These are phyloP conservation scores for Arachnomyces sp. DNA, from an alignment of 2,329 filamentous ascomycete species.

Conservation along the genomic window DNA sequence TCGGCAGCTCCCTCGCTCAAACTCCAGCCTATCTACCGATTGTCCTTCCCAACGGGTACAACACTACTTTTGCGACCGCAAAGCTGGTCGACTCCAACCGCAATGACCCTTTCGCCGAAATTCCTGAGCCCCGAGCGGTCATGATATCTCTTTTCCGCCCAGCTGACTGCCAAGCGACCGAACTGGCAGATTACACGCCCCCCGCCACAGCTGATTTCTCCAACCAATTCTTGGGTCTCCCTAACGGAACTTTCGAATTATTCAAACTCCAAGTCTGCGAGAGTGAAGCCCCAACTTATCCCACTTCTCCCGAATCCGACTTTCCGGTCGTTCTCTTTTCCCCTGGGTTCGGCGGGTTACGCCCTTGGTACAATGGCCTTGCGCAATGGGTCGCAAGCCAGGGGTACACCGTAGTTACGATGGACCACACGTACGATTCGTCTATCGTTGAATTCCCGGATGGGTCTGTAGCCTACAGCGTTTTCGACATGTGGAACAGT, in stretches of 20 bases:
- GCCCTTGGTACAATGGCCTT: slow-evolving; percentile 24
- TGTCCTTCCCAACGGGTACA: no score
- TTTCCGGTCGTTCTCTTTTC: slow-evolving; percentile 28
- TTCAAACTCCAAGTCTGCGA: slow-evolving; percentile 12
- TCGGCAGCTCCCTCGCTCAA: no score
- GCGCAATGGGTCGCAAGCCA: slow-evolving; percentile 25
- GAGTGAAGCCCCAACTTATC: slow-evolving; percentile 11
- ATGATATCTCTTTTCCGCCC: slow-evolving; percentile 25
- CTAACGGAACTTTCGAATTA: slow-evolving; percentile 20
- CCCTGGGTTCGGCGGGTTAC: slow-evolving; percentile 19
- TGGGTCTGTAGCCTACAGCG: slow-evolving; percentile 10
- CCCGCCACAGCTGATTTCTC: slow-evolving; percentile 20
- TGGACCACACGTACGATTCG: slow-evolving; percentile 31
- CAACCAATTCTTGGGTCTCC: slow-evolving; percentile 17
- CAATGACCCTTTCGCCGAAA: slow-evolving; percentile 20
- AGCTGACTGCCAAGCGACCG: slow-evolving; percentile 7
- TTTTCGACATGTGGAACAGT: slow-evolving; percentile 7
- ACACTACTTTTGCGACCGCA: neutral
- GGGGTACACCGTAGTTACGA: slow-evolving; percentile 26
- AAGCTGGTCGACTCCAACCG: slow-evolving; percentile 15
- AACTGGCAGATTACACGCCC: slow-evolving; percentile 19
- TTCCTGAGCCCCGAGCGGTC: slow-evolving; percentile 12
- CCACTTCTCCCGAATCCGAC: neutral
- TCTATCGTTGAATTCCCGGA: slow-evolving; percentile 27
- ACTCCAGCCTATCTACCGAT: no score